A percentile compares a stretch with the other conserved stretches of the same genome.
Evolutionary conservation across 2,329 filamentous ascomycete species (phyloP).

Genomic region (Pseudopyricularia javanii): DNA sequence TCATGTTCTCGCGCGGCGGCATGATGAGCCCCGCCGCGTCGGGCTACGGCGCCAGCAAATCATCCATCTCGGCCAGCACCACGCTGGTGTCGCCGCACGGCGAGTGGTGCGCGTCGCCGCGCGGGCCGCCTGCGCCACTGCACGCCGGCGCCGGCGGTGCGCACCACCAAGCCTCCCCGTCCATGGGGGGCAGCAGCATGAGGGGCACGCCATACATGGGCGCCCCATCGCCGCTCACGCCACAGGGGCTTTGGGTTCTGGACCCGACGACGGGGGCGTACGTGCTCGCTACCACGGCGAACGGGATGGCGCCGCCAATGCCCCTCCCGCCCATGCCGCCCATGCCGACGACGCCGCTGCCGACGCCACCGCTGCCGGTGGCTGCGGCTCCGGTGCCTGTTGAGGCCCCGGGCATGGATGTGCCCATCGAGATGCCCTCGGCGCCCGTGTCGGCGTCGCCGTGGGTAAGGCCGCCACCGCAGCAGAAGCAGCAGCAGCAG

Average conservation of each 20-base stretch:
- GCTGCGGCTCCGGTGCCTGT: background rate
- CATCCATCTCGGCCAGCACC: background rate
- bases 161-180: too few relatives aligned
- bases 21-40: background rate
- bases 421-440: slow-evolving; percentile 13
- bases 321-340: slow-evolving; percentile 20
- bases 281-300: background rate
- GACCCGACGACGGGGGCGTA: slow-evolving; percentile 3
- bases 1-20: background rate
- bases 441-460: slow-evolving; percentile 4
- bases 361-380: slow-evolving; percentile 9
- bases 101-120: background rate
- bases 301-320: background rate
- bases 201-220: background rate
- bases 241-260: background rate
- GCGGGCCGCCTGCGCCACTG: background rate
- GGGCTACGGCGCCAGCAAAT: background rate
- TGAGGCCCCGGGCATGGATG: background rate
- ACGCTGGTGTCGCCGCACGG: background rate
- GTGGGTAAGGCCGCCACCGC: background rate
- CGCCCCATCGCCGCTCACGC: background rate
- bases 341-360: slow-evolving; percentile 45
- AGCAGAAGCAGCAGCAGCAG: too few relatives aligned
- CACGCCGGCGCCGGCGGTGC: too few relatives aligned
- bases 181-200: background rate